Conservation (phyloP, 23 red algal genomes). For the Gracilaria gracilis region DNA sequence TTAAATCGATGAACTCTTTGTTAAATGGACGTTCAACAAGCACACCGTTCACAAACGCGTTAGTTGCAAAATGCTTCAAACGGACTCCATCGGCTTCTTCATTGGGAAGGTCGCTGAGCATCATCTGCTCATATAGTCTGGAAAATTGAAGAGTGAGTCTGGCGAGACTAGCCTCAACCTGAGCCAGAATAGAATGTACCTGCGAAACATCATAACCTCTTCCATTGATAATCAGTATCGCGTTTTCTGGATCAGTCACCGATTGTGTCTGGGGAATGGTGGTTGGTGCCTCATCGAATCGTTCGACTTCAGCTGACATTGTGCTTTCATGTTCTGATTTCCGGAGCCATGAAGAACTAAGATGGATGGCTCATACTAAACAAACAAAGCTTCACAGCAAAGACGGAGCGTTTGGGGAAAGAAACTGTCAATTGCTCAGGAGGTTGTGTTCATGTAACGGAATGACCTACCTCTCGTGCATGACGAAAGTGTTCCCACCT, state of each 20-base stretch:
- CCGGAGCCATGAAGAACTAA: background rate
- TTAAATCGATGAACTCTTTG: conserved; percentile 35
- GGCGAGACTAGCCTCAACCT: conserved; percentile 28
- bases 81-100: conserved; percentile 42
- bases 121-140: conserved; percentile 26
- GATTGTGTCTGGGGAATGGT: background rate
- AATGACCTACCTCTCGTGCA: background rate
- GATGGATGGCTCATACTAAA: background rate
- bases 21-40: conserved; percentile 25
- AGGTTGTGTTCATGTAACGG: conserved; percentile 12
- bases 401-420: background rate
- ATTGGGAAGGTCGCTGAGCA: conserved; percentile 26
- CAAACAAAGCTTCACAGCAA: background rate
- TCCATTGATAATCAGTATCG: conserved; percentile 19
- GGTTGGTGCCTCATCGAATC: background rate
- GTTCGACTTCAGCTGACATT: background rate
- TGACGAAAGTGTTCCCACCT: background rate
- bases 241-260: conserved; percentile 6
- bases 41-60: conserved; percentile 29
- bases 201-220: background rate
- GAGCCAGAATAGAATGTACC: background rate
- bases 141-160: conserved; percentile 33
- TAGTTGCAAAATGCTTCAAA: conserved; percentile 40
- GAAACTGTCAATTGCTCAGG: background rate
- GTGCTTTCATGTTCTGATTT: conserved; percentile 18